Base-by-base conservation (phyloP, 331 rosid genomes). In the Cydonia oblonga region DNA sequence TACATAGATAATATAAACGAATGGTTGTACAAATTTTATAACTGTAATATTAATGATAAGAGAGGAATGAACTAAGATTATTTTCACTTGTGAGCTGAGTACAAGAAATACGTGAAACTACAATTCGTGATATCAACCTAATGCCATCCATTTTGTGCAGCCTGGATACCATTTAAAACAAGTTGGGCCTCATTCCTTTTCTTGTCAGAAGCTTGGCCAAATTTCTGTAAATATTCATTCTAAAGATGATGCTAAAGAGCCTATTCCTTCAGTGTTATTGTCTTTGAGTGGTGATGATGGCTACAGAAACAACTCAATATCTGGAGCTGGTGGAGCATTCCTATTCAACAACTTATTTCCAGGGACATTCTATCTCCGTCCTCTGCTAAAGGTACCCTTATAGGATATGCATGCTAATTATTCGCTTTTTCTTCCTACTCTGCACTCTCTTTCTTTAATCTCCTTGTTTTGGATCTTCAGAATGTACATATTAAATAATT, bases 151-250 rank as follows among this genome's bases (percentile, higher is more conserved):
- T 40, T 72, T 61, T 75, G 19, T 95, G 89, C 91, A 91, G 98
- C 82, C 90, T 35, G 96, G 96, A 73, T 95, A 89, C 82, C 87
- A 89, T 87, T 82, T 95, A 72, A 92, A 95, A 75, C 83, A 81
- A 75, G 86, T 88, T 72, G 96, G 90, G 23, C 87, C 80, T 62
- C 79, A 88, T 80, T 91, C 97, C 79, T 95, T 91, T 81, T 91
- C 90, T 73, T 91, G 96, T 70, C 92, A 91, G 87, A 95, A 91
- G 93, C 98, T 95, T 81, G 82, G 98, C 81, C 96, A 95, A 81
- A 88, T 95, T 74, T 86, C 91, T 73, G 88, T 95, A 64, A 77
- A 64, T 51, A 83, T 91, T 79, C 82, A 85, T 87, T 88, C 89
- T 66, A 83, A 79, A 73, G 96, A 89, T 74, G 84, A 91, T 61